Evolutionary conservation across 208 protist genomes (phyloP).

Genomic region (Strigomonas galati): DNA sequence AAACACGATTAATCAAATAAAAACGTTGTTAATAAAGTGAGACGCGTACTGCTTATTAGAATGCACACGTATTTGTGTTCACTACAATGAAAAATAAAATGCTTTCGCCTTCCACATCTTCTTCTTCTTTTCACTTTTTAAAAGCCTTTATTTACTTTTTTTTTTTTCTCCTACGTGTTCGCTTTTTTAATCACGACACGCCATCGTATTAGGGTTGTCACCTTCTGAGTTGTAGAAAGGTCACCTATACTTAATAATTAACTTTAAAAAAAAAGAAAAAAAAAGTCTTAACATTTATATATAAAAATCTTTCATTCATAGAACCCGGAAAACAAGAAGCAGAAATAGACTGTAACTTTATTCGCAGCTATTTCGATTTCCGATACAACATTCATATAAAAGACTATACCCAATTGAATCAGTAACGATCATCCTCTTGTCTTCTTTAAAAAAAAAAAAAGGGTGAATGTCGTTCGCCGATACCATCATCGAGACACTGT

Average conservation of each 20-base stretch:
- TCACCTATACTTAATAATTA: background rate
- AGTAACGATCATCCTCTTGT: no score
- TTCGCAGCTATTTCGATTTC: background rate
- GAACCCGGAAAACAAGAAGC: background rate
- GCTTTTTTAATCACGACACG: background rate
- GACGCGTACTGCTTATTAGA: no score
- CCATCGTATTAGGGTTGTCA: no score
- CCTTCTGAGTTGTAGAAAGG: background rate
- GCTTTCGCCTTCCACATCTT: background rate
- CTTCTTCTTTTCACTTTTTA: background rate
- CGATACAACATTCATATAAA: conserved; percentile 7
- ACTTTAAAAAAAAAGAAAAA: no score
- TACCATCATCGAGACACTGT: conserved; percentile 13
- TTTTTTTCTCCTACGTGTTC: background rate
- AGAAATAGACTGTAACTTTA: background rate
- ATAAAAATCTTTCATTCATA: background rate
- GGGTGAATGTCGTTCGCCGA: conserved; percentile 13
- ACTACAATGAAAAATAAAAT: no score
- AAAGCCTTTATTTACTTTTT: background rate
- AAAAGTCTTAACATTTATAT: no score
- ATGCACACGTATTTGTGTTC: no score
- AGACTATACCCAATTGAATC: no score
- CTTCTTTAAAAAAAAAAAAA: conserved; percentile 14
- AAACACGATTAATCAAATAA: no score
- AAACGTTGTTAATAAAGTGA: no score